phyloP scores from a whole-genome alignment of 495 filamentous ascomycete genomes.

The Lophiotrema nucula region DNA sequence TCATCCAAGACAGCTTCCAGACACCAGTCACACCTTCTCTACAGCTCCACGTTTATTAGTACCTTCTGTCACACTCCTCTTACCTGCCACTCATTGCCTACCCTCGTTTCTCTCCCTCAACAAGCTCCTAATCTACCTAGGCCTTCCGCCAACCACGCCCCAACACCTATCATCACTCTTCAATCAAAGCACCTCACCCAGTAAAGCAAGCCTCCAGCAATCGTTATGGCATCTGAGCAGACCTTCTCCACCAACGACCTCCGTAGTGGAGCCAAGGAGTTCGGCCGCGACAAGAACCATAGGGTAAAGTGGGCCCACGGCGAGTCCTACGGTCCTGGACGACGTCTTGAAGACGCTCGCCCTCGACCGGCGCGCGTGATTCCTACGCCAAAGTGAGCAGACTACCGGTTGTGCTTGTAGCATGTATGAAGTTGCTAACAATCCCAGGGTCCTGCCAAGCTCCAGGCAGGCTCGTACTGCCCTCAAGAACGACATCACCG shows the following conservation, averaged over 20 bases:
- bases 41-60: conserved; percentile 17
- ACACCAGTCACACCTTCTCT: conserved; percentile 25
- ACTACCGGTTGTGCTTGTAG: neutral
- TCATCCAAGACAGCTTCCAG: conserved; percentile 21
- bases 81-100: conserved; percentile 8
- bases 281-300: conserved; percentile 49
- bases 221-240: conserved; percentile 40
- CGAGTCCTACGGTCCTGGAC: conserved; percentile 26
- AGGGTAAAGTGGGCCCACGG: conserved; percentile 58
- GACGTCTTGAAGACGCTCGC: conserved; percentile 24
- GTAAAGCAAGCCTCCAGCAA: conserved; percentile 19
- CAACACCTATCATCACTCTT: conserved; percentile 3
- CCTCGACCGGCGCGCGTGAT: conserved; percentile 33
- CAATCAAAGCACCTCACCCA: neutral
- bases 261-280: conserved; percentile 42
- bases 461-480: conserved; percentile 28
- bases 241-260: conserved; percentile 43
- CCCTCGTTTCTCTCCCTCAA: conserved; percentile 9
- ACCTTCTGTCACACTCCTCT: conserved; percentile 15
- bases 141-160: conserved; percentile 1
- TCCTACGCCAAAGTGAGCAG: conserved; percentile 25
- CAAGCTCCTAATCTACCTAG: conserved; percentile 6
- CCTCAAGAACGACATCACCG: conserved; percentile 36
- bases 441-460: conserved; percentile 1
- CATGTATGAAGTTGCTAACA: neutral